A percentile compares a stretch with the other conserved stretches of the same genome.
Conservation (phyloP, 495 filamentous ascomycete species). For the Penicillium cinerascens region DNA sequence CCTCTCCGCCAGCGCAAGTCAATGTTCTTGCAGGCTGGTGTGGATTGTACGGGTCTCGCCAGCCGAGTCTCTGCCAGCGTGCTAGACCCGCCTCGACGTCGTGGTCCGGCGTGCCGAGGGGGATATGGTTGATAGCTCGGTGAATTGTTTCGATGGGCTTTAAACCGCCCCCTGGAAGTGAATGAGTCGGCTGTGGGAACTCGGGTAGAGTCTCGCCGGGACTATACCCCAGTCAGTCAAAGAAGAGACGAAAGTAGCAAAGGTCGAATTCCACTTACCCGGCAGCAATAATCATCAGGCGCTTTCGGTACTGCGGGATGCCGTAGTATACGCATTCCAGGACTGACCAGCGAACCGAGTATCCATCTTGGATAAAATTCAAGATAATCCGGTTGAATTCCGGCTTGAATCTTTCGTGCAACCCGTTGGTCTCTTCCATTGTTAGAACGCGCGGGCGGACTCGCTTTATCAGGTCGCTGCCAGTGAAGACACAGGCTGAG, state of each 20-base stretch:
- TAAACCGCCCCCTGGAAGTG: slow-evolving; percentile 25
- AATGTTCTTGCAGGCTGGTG: slow-evolving; percentile 56
- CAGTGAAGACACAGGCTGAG: slow-evolving; percentile 64
- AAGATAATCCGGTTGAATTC: slow-evolving; percentile 59
- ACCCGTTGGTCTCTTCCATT: slow-evolving; percentile 78
- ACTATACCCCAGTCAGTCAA: slow-evolving; percentile 33
- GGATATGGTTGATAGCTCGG: slow-evolving; percentile 45
- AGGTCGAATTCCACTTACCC: slow-evolving; percentile 48
- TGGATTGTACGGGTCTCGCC: slow-evolving; percentile 37
- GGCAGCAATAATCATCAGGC: slow-evolving; percentile 76
- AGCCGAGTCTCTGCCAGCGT: slow-evolving; percentile 9
- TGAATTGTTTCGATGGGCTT: slow-evolving; percentile 43
- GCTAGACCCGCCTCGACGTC: slow-evolving; percentile 31
- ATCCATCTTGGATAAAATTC: slow-evolving; percentile 62
- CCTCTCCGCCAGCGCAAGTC: slow-evolving; percentile 64
- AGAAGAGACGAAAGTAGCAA: neutral
- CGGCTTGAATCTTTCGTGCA: slow-evolving; percentile 45
- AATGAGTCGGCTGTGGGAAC: slow-evolving; percentile 67
- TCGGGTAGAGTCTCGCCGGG: slow-evolving; percentile 71
- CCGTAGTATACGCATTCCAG: slow-evolving; percentile 57
- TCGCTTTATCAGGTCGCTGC: slow-evolving; percentile 54
- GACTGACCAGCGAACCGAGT: slow-evolving; percentile 62
- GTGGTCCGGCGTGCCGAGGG: slow-evolving; percentile 39
- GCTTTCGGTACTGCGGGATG: slow-evolving; percentile 54
- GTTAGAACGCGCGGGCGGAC: slow-evolving; percentile 70